These are phyloP conservation scores for Phalaenopsis aphrodite DNA, from an alignment of 106 monocot genomes.

Conservation along the genomic window DNA sequence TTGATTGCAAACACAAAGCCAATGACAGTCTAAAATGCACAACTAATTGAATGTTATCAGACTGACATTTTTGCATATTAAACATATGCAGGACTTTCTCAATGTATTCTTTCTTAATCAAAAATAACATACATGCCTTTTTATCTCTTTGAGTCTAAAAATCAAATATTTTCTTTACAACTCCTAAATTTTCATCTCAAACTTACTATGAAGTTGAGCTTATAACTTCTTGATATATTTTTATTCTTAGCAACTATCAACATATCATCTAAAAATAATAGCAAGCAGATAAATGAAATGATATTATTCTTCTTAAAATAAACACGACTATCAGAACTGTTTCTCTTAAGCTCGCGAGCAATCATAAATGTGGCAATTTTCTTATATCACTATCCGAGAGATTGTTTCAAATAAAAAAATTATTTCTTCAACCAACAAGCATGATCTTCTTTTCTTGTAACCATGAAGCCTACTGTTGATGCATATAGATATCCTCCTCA, in stretches of 20 bases:
- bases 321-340: background rate
- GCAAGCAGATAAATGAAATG: background rate
- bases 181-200: background rate
- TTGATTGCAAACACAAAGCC: background rate
- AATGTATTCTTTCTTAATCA: too few species aligned
- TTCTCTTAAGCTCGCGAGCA: background rate
- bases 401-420: too few species aligned
- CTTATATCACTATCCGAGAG: too few species aligned
- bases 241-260: background rate
- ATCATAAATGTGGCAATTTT: too few species aligned
- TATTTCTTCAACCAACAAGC: background rate
- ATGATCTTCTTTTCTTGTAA: background rate
- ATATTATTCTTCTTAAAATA: background rate
- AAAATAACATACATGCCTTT: too few species aligned
- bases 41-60: too few species aligned
- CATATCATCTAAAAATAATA: background rate
- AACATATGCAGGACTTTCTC: too few species aligned
- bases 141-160: background rate
- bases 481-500: background rate
- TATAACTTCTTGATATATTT: background rate
- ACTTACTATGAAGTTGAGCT: background rate
- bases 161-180: background rate
- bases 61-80: too few species aligned
- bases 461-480: background rate
- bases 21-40: background rate